These are phyloP conservation scores for Pichia sp. DNA, from an alignment of 1,139 yeast genomes.

Conservation along the genomic window DNA sequence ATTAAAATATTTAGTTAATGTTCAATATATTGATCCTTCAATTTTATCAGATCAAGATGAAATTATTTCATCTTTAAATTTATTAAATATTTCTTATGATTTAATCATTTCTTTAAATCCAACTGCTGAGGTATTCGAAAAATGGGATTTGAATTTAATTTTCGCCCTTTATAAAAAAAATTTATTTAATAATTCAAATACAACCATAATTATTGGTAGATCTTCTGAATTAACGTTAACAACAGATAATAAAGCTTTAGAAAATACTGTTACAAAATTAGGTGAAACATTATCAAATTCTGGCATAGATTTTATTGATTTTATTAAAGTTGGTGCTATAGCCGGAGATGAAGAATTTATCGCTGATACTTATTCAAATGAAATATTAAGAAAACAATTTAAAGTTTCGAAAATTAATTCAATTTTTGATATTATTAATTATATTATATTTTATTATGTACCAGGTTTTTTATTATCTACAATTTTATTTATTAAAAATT, in stretches of 20 bases:
- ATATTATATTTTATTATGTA: conserved; percentile 2
- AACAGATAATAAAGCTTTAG: conserved; percentile 2
- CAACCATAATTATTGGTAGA: conserved; percentile 9
- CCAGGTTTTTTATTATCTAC: conserved; percentile 6
- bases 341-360: conserved; percentile 11
- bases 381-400: conserved; percentile 5
- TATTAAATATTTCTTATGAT: not conserved
- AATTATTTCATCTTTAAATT: not conserved
- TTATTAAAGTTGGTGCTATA: conserved; percentile 4
- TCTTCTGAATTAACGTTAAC: not conserved
- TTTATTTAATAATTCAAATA: not conserved
- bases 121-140: conserved; percentile 1
- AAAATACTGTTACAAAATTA: not conserved
- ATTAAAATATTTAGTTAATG: not conserved
- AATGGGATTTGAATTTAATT: conserved; percentile 12
- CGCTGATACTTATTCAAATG: conserved; percentile 7
- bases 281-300: not conserved
- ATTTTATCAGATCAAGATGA: not conserved
- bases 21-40: not conserved
- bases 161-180: not conserved
- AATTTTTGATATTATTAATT: not conserved
- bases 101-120: conserved; percentile 8
- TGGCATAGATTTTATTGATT: conserved; percentile 3
- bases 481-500: conserved; percentile 36
- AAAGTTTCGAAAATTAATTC: conserved; percentile 4